phyloP scores from a whole-genome alignment of 768 basidiomycete species.

The Kwoniella heveanensis region DNA sequence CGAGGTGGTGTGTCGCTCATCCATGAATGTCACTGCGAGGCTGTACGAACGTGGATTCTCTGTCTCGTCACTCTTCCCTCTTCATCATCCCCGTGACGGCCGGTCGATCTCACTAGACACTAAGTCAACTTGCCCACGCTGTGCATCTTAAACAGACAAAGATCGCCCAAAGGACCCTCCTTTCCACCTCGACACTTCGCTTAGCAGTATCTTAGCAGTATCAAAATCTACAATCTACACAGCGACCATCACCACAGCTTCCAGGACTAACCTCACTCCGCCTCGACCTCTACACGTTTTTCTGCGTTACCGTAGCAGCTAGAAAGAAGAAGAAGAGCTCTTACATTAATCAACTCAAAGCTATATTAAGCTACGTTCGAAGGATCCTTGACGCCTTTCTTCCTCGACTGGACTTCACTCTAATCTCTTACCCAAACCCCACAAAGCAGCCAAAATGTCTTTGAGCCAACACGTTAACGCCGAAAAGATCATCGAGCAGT shows the following conservation, averaged over 20 bases:
- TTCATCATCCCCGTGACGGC: too few species aligned
- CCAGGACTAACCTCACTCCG: not conserved
- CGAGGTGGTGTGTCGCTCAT: too few species aligned
- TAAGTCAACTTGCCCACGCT: not conserved
- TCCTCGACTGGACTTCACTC: too few species aligned
- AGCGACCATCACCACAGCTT: not conserved
- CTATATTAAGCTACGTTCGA: not conserved
- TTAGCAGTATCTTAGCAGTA: not conserved
- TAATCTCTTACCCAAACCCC: not conserved
- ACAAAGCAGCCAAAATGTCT: constrained; percentile 37
- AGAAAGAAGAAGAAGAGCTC: not conserved
- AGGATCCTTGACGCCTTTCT: too few species aligned
- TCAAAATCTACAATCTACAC: not conserved
- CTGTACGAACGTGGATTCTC: too few species aligned
- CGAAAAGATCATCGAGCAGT: constrained; percentile 65
- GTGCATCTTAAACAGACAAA: not conserved
- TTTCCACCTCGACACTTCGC: not conserved
- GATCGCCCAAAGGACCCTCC: constrained; percentile 1
- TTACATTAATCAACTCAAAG: not conserved
- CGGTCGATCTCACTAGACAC: too few species aligned
- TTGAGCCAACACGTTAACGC: constrained; percentile 61
- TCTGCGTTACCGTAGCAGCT: not conserved
- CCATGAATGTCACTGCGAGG: too few species aligned
- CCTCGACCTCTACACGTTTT: not conserved
- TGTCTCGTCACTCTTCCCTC: too few species aligned